These are phyloP conservation scores for Clausena lansium DNA, from an alignment of 345 rosid species.

Conservation along the genomic window DNA sequence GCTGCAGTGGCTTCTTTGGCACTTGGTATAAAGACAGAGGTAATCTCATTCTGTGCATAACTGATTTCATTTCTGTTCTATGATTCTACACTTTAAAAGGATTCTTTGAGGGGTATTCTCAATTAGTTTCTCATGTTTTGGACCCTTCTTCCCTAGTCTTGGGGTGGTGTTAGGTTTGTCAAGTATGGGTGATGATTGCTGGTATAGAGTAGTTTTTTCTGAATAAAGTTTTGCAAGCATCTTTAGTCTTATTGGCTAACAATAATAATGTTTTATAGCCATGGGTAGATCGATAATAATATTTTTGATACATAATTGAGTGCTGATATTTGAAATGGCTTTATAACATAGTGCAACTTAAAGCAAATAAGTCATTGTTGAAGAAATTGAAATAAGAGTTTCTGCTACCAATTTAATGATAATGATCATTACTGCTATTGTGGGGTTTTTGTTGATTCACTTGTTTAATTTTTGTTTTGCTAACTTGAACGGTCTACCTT, in stretches of 20 bases:
- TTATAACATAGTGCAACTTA: neutral
- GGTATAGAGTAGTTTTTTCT: no score
- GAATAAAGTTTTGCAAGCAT: neutral
- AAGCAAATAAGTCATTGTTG: neutral
- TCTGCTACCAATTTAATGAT: neutral
- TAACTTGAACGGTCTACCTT: neutral
- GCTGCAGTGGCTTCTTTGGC: slow-evolving; percentile 95
- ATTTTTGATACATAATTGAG: neutral
- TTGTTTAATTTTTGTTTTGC: neutral
- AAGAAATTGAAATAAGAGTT: neutral
- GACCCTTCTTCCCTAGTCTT: neutral
- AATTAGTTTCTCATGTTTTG: neutral
- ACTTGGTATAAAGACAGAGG: slow-evolving; percentile 96
- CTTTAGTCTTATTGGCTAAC: neutral
- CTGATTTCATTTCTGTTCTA: neutral
- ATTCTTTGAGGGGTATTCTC: neutral
- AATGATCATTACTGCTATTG: neutral
- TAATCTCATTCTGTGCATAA: slow-evolving; percentile 25
- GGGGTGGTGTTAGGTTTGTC: neutral
- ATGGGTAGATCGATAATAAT: neutral
- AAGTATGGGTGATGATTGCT: no score
- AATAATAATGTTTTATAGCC: neutral
- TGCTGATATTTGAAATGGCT: neutral
- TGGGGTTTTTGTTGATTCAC: neutral
- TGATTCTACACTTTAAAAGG: neutral